Percentiles rank a stretch among this genome's conserved stretches.
Conservation (phyloP, 2,329 filamentous ascomycete species). For the Colletotrichum paranaense region DNA sequence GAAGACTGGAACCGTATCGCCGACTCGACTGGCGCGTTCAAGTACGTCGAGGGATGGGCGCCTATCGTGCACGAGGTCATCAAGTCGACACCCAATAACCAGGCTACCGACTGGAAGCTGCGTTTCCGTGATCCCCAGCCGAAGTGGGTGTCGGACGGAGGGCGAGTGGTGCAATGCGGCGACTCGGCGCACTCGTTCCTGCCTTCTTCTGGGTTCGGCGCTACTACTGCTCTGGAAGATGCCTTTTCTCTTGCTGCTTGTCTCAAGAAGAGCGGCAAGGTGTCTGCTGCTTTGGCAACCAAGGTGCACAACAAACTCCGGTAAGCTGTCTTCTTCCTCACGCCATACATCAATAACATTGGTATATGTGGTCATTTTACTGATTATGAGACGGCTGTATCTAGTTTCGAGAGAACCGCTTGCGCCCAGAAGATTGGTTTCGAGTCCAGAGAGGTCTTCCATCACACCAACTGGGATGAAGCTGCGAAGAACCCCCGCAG, state of each 20-base stretch:
- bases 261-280: neutral
- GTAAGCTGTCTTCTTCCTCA: neutral
- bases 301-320: conserved; percentile 8
- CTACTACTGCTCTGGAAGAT: neutral
- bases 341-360: neutral
- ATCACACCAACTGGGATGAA: conserved; percentile 37
- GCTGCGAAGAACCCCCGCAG: conserved; percentile 17
- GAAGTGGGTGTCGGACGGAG: neutral
- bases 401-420: conserved; percentile 35
- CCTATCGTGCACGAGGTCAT: neutral
- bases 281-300: neutral
- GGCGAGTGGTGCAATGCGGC: neutral
- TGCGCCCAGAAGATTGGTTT: conserved; percentile 37
- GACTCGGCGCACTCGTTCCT: neutral
- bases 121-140: neutral
- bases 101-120: neutral
- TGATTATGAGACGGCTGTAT: neutral
- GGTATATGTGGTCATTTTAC: no score
- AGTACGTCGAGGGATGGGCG: neutral
- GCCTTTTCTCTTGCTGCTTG: neutral
- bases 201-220: neutral
- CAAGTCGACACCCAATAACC: neutral
- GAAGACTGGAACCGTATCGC: neutral
- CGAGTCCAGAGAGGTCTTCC: conserved; percentile 37
- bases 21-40: neutral